Conservation (phyloP, 257 asterid genomes). For the Salvia hispanica region DNA sequence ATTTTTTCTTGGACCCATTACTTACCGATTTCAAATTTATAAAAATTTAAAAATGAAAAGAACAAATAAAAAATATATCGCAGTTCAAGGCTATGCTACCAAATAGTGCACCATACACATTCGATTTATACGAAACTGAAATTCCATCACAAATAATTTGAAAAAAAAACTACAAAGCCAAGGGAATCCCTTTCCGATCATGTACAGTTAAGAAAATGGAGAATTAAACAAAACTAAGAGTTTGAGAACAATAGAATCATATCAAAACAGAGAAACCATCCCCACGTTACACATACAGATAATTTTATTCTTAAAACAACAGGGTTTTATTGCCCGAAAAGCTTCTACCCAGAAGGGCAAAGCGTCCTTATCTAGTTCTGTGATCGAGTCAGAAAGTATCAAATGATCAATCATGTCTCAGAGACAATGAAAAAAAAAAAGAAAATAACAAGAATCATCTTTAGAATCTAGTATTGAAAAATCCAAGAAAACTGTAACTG, state of each 20-base stretch:
- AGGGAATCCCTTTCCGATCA: not conserved
- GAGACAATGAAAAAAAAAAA: not conserved
- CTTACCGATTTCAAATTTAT: not conserved
- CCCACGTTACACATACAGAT: not conserved
- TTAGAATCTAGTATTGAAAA: not conserved
- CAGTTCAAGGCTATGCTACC: not conserved
- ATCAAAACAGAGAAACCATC: not conserved
- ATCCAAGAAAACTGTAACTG: not conserved
- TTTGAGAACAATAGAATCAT: not conserved
- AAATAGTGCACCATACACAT: too few relatives aligned
- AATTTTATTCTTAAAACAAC: not conserved
- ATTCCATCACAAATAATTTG: not conserved
- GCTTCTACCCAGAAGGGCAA: not conserved
- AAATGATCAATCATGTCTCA: not conserved
- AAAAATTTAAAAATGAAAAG: not conserved
- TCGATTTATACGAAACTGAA: not conserved
- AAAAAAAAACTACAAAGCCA: conserved; percentile 7
- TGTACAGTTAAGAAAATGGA: not conserved
- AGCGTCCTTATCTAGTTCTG: not conserved
- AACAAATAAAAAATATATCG: not conserved
- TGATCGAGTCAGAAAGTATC: not conserved
- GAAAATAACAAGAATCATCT: not conserved
- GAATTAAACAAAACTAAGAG: not conserved
- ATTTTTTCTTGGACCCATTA: not conserved
- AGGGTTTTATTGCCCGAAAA: too few relatives aligned